Base-by-base conservation (phyloP, 2,329 filamentous ascomycete species). In the Fusarium sp. region DNA sequence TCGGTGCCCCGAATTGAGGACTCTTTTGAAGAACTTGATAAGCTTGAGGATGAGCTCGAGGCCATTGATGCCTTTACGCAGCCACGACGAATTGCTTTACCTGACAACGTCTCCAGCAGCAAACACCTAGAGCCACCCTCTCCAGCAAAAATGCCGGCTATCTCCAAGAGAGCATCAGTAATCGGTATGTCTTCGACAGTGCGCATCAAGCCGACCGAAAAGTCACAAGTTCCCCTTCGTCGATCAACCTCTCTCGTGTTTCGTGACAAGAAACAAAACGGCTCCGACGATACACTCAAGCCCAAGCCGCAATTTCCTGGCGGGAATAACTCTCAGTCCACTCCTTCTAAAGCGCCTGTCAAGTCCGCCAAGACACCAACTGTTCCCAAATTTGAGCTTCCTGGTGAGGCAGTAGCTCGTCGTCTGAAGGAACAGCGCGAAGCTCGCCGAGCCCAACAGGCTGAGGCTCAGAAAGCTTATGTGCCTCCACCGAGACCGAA, bases 21-120 rank as follows among this genome's bases (percentile, higher is more conserved):
- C 75, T 90, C 88, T 3, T 80, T 91, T 11, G 88, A 89, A 75
- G 88, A 88, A 67, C 81, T 91, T 22, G 89, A 91, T 73, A 82
- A 83, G 64, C 81, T 91, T 18, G 88, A 91, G 70, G 89, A 91
- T 32, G 83, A 89, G 52, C 81, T 90, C 12, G 88, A 91, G 70
- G 86, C 83, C 3, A 80, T 89, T 34, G 73, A 78, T 58, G 78
- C 79, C n/a, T 77, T 83, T 14, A 76, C 84, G 0, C 77, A 75
- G 3, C 63, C 82, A 14, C 73, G 77, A 20, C 77, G 75, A 9
- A 75, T 82, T 14, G 67, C 75, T 6, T 79, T 80, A 3, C 70
- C 77, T 5, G 74, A 76, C 18, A 72, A 69, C 30, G 47, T 65
- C 25, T 24, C 53, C 3, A 55, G 43, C 40, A 59, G 52, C 11